phyloP scores from a whole-genome alignment of 805 yeast genomes.

The Schwanniomyces polymorphus region DNA sequence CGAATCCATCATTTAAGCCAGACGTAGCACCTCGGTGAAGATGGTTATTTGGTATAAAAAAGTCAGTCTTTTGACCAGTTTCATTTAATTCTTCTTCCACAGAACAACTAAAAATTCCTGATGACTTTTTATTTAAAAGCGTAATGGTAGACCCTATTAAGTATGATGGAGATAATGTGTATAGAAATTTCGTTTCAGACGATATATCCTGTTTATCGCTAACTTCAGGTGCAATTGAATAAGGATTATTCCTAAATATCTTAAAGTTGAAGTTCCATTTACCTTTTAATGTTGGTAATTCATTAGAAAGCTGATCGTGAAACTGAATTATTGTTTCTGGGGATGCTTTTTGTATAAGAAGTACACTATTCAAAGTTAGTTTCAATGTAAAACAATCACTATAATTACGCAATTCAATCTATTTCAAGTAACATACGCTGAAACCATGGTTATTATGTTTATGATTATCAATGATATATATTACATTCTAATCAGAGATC shows the following conservation, averaged over 20 bases:
- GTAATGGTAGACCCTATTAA: constrained; percentile 47
- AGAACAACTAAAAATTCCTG: constrained; percentile 34
- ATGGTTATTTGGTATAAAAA: constrained; percentile 35
- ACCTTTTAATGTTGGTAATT: constrained; percentile 58
- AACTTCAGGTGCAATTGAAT: constrained; percentile 43
- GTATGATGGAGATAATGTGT: constrained; percentile 53
- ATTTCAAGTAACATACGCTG: constrained; percentile 34
- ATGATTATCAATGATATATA: not conserved
- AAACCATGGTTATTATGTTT: constrained; percentile 21
- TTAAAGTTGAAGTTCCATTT: constrained; percentile 71
- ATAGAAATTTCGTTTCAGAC: constrained; percentile 45
- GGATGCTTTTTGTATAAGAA: constrained; percentile 39
- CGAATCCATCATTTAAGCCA: constrained; percentile 59
- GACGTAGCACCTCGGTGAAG: constrained; percentile 53
- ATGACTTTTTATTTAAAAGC: constrained; percentile 43
- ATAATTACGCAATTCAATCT: not conserved
- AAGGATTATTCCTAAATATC: constrained; percentile 64
- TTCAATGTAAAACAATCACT: not conserved
- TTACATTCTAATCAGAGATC: not conserved
- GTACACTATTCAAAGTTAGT: constrained; percentile 23
- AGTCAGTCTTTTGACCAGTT: constrained; percentile 10
- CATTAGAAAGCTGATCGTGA: constrained; percentile 70
- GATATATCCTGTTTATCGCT: constrained; percentile 25
- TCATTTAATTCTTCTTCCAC: constrained; percentile 31
- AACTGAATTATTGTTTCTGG: constrained; percentile 66